Evolutionary conservation across 2,329 filamentous ascomycete species (phyloP).

Genomic region (Talaromyces islandicus): DNA sequence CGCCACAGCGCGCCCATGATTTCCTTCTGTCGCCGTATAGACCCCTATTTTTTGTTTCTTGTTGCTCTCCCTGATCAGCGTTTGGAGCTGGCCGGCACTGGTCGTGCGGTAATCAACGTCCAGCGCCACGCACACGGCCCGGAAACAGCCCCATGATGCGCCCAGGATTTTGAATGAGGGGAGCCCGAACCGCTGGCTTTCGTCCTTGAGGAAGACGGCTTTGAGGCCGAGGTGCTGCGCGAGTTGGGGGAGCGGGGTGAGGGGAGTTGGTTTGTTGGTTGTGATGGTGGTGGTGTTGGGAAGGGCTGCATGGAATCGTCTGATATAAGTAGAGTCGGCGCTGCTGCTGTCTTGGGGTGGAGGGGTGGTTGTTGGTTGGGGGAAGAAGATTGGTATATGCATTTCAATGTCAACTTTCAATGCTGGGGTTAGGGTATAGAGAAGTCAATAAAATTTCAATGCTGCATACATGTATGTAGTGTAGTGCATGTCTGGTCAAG

Average conservation of each 20-base stretch:
- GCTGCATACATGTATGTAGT: too few relatives aligned
- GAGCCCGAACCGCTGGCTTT: constrained; percentile 61
- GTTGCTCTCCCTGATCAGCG: constrained; percentile 11
- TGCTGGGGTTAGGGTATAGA: too few relatives aligned
- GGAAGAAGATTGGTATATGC: neutral
- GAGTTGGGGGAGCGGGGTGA: constrained; percentile 49
- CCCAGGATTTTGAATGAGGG: constrained; percentile 77
- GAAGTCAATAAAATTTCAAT: too few relatives aligned
- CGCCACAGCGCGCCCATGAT: constrained; percentile 68
- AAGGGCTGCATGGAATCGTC: constrained; percentile 49
- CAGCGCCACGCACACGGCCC: constrained; percentile 47
- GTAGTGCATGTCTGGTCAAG: too few relatives aligned
- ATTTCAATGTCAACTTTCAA: too few relatives aligned
- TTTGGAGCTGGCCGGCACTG: constrained; percentile 3
- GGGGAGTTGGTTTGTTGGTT: constrained; percentile 40
- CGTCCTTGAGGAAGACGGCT: constrained; percentile 63
- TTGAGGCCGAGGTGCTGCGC: constrained; percentile 54
- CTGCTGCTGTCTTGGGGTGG: neutral
- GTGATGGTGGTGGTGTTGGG: constrained; percentile 42
- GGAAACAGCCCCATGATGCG: constrained; percentile 66
- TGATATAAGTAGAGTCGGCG: neutral
- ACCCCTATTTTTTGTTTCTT: constrained; percentile 12
- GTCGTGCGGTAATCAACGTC: constrained; percentile 38
- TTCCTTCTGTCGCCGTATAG: constrained; percentile 62
- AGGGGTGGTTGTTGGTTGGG: neutral